phyloP scores from a whole-genome alignment of 2,329 filamentous ascomycete genomes.

The Ophiostoma quercus region DNA sequence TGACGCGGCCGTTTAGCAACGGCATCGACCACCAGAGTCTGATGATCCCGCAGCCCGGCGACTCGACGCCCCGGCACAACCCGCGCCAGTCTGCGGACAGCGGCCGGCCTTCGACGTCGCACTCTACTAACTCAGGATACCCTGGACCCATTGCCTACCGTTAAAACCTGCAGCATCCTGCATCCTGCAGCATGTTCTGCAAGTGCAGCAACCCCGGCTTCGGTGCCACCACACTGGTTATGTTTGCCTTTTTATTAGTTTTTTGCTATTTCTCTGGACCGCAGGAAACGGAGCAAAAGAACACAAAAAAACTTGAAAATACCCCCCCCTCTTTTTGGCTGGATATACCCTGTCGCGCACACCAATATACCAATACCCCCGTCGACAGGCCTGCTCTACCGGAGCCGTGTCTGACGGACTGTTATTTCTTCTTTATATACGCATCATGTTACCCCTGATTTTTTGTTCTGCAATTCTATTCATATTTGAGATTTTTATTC shows the following conservation, averaged over 20 bases:
- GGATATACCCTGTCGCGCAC: constrained; percentile 60
- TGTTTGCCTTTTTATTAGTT: constrained; percentile 30
- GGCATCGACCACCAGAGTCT: constrained; percentile 59
- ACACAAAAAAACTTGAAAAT: constrained; percentile 37
- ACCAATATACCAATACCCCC: constrained; percentile 35
- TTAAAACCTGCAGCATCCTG: constrained; percentile 48
- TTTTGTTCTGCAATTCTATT: not conserved
- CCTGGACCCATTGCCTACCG: constrained; percentile 85
- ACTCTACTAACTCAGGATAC: constrained; percentile 95
- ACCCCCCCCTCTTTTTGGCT: constrained; percentile 47
- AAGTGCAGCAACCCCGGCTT: constrained; percentile 28
- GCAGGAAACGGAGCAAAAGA: constrained; percentile 22
- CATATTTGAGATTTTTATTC: constrained; percentile 4
- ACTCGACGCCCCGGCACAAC: constrained; percentile 77
- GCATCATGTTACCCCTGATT: not conserved
- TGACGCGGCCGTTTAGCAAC: constrained; percentile 58
- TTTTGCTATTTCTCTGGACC: constrained; percentile 13
- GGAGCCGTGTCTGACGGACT: constrained; percentile 24
- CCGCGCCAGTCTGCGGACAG: constrained; percentile 82
- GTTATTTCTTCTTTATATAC: constrained; percentile 14
- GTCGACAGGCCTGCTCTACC: not conserved
- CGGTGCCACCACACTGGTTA: constrained; percentile 32
- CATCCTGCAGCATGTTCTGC: not conserved
- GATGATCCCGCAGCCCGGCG: constrained; percentile 63
- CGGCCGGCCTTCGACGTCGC: constrained; percentile 86